Evolutionary conservation across 768 basidiomycete genomes (phyloP), one percentile per base, ranked within the genome.

Genomic region (Tulasnella calospora): DNA sequence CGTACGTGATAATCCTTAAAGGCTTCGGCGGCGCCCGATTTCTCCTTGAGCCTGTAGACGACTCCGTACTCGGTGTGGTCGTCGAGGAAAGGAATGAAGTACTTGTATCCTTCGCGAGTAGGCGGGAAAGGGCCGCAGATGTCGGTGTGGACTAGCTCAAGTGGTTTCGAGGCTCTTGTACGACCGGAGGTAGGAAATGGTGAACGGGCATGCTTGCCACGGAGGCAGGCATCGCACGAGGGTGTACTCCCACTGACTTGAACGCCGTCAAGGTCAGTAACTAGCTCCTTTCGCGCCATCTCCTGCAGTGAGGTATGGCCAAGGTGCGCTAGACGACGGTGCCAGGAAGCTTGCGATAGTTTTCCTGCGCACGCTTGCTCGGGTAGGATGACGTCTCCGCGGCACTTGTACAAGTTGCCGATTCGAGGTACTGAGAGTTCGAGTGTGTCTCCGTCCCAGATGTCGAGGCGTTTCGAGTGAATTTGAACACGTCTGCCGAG

Each of bases 101-200:
- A 74, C 27, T 74, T 38, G 19, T 44, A 41, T 4, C 73, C 73
- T 35, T 74, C 19, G 6, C n/a, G 21, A 9, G 70, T 21, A 6
- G 35, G 41, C 30, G 15, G 41, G 38, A 74, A 33, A 6, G 44
- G 73, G 7, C 73, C 73, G 19, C 38, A 44, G 12, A 74, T 30
- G 38, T 74, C 73, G 7, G 15, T 44, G 27, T 74, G 73, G 19
- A 74, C 73, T 38, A n/a, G n/a, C n/a, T n/a, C n/a, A n/a, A n/a
- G n/a, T n/a, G n/a, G n/a, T n/a, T n/a, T n/a, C n/a, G n/a, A n/a
- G n/a, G n/a, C n/a, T n/a, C n/a, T n/a, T n/a, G n/a, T n/a, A n/a
- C n/a, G n/a, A n/a, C n/a, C n/a, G n/a, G n/a, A n/a, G n/a, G n/a
- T n/a, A n/a, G n/a, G n/a, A n/a, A n/a, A n/a, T n/a, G n/a, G n/a